These are phyloP conservation scores for Chlorophyllum brunneum DNA, from an alignment of 768 basidiomycete species.

Conservation along the genomic window DNA sequence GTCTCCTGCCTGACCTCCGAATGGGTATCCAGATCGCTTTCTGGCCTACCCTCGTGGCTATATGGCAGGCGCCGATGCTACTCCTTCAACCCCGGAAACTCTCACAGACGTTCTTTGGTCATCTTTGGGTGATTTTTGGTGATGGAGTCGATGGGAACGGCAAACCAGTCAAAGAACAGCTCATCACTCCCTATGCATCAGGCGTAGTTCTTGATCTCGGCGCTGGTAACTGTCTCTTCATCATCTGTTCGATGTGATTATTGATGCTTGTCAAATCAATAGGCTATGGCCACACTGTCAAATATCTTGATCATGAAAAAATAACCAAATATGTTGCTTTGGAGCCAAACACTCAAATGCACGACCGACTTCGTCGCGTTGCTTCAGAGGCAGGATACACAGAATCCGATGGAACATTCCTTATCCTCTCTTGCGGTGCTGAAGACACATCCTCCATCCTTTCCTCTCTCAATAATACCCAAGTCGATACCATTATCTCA, in stretches of 20 bases:
- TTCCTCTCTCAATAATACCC: conserved; percentile 23
- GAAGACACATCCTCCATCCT: conserved; percentile 52
- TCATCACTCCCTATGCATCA: conserved; percentile 51
- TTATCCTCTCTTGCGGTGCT: conserved; percentile 61
- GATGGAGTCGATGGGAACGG: conserved; percentile 40
- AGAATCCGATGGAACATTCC: conserved; percentile 47
- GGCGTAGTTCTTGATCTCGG: conserved; percentile 68
- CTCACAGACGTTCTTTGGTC: conserved; percentile 53
- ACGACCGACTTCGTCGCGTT: conserved; percentile 43
- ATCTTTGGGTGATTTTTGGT: conserved; percentile 54
- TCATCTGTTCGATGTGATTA: background rate
- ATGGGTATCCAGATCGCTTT: conserved; percentile 33
- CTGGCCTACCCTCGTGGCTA: conserved; percentile 40
- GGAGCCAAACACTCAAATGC: conserved; percentile 69
- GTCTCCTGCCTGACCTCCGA: conserved; percentile 39
- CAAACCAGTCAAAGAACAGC: conserved; percentile 34
- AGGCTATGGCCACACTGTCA: conserved; percentile 63
- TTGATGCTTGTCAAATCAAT: background rate
- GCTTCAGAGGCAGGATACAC: conserved; percentile 50
- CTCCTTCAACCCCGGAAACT: conserved; percentile 41
- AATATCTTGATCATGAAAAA: conserved; percentile 50
- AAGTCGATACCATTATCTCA: conserved; percentile 61
- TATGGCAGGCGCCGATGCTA: conserved; percentile 38
- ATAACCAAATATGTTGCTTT: conserved; percentile 68
- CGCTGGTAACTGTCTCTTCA: conserved; percentile 40